Percentiles rank a stretch among this genome's conserved stretches.
Evolutionary conservation across 2,329 filamentous ascomycete genomes (phyloP).

Genomic region (Ramularia collo-cygni): DNA sequence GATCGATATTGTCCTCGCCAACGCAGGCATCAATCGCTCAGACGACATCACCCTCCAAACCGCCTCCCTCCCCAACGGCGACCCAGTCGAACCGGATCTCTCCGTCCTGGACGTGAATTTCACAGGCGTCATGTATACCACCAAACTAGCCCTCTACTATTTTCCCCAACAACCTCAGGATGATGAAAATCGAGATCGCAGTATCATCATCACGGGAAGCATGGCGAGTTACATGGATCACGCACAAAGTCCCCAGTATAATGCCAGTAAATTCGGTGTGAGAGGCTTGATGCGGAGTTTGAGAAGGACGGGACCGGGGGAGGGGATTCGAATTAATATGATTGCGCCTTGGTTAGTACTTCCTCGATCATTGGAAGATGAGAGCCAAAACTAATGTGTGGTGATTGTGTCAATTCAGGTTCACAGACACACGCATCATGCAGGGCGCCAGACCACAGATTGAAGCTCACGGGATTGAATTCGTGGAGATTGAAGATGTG

Average conservation of each 20-base stretch:
- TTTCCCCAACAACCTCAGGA: conserved; percentile 29
- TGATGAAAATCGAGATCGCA: conserved; percentile 36
- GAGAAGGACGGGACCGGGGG: conserved; percentile 33
- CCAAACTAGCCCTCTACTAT: conserved; percentile 36
- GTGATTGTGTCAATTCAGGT: conserved; percentile 15
- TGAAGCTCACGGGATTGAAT: conserved; percentile 13
- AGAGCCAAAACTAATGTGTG: no score
- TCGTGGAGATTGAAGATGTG: conserved; percentile 20
- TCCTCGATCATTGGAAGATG: no score
- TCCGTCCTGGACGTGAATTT: conserved; percentile 20
- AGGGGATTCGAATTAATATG: conserved; percentile 43
- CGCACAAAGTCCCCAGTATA: conserved; percentile 35
- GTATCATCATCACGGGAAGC: conserved; percentile 45
- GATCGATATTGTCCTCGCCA: conserved; percentile 26
- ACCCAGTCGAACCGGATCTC: conserved; percentile 23
- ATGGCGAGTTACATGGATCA: conserved; percentile 45
- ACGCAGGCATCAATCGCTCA: conserved; percentile 21
- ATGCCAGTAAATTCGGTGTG: conserved; percentile 34
- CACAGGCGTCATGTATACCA: conserved; percentile 23
- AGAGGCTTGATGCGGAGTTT: conserved; percentile 38
- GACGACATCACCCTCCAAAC: conserved; percentile 20
- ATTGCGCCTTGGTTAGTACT: conserved; percentile 23
- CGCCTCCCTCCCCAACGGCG: conserved; percentile 11
- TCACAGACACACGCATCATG: conserved; percentile 21
- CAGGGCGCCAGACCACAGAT: conserved; percentile 13